phyloP scores from a whole-genome alignment of 2,329 filamentous ascomycete genomes.

The Nakataea oryzae region DNA sequence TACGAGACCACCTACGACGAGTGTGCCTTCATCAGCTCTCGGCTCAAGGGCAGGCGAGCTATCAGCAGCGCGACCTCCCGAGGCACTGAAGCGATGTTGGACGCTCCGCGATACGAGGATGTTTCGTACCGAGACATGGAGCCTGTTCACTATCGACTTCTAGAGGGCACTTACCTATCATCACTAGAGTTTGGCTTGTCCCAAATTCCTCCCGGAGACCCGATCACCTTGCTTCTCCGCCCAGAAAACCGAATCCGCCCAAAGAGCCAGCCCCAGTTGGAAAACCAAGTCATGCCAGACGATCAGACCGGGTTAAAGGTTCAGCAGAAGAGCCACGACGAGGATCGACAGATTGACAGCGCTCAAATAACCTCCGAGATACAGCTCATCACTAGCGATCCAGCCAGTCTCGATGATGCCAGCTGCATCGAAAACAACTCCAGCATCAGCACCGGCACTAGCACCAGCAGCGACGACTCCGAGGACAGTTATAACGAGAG shows the following conservation, averaged over 20 bases:
- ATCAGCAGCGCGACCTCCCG: not conserved
- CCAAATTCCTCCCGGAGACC: not conserved
- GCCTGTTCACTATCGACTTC: not conserved
- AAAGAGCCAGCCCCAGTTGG: not conserved
- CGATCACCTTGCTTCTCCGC: not conserved
- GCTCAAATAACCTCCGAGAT: not conserved
- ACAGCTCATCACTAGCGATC: not conserved
- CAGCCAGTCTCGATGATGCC: not conserved
- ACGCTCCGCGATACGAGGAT: not conserved
- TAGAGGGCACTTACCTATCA: constrained; percentile 1
- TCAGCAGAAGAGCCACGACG: too few species aligned
- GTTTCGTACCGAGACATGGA: not conserved
- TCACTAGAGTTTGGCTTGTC: not conserved
- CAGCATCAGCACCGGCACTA: not conserved
- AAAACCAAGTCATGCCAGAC: not conserved
- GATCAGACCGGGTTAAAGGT: not conserved
- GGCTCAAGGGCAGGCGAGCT: not conserved
- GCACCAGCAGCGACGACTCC: not conserved
- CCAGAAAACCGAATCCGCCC: not conserved
- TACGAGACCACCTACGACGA: not conserved
- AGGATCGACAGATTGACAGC: not conserved
- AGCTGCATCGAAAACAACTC: too few species aligned
- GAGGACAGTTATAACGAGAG: too few species aligned
- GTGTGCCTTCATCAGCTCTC: not conserved
- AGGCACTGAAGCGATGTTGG: not conserved